Conservation (phyloP, 176 grass and related monocot species). For the Themeda triandra region DNA sequence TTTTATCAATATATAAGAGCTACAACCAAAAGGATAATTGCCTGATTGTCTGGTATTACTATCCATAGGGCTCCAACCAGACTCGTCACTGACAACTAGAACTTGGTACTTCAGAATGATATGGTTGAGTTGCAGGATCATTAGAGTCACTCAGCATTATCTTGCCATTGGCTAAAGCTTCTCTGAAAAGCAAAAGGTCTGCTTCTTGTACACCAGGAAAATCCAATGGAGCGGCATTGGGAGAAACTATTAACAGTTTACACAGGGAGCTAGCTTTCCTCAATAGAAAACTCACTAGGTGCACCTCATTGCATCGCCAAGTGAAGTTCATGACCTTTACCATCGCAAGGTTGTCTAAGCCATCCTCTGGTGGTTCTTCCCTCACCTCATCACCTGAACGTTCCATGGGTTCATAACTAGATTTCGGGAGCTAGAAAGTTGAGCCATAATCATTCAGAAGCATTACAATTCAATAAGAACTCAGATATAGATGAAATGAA, state of each 20-base stretch:
- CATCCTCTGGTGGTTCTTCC: not conserved
- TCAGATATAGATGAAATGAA: no score
- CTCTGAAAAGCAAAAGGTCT: no score
- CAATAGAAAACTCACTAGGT: not conserved
- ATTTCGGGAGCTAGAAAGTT: no score
- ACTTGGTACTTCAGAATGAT: not conserved
- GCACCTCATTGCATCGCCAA: not conserved
- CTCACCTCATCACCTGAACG: no score
- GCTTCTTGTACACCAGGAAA: no score
- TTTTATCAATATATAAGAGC: not conserved
- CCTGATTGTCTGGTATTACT: no score
- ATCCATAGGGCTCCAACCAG: not conserved
- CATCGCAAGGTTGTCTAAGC: slow-evolving; percentile 12
- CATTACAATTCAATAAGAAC: no score
- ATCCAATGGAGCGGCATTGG: no score
- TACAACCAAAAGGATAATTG: not conserved
- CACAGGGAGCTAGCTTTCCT: no score
- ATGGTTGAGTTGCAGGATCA: not conserved
- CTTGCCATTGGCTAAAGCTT: not conserved
- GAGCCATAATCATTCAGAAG: no score
- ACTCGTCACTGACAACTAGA: not conserved
- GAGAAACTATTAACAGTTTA: no score
- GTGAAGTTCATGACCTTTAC: slow-evolving; percentile 22
- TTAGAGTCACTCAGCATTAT: slow-evolving; percentile 1
- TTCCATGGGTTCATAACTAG: no score